Conservation (phyloP, 2,329 filamentous ascomycete genomes). For the Cercospora berteroae region DNA sequence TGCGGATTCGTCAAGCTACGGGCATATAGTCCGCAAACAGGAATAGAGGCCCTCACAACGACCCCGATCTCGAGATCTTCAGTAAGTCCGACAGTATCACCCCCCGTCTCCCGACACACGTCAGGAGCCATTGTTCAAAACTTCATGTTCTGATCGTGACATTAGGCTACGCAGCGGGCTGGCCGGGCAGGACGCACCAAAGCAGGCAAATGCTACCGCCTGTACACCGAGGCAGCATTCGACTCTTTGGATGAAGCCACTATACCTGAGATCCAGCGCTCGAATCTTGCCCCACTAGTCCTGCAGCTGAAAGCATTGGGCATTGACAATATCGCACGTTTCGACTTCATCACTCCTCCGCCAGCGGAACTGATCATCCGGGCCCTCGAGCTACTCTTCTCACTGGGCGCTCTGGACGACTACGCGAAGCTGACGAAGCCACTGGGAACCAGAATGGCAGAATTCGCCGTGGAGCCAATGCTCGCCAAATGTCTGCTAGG, state of each 20-base stretch:
- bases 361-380: constrained; percentile 81
- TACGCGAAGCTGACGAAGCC: constrained; percentile 89
- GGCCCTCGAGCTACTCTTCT: constrained; percentile 83
- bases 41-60: constrained; percentile 82
- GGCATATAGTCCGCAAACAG: constrained; percentile 77
- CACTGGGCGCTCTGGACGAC: constrained; percentile 79
- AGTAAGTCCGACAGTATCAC: constrained; percentile 45
- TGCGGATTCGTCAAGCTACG: constrained; percentile 87
- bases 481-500: constrained; percentile 84
- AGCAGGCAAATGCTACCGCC: constrained; percentile 87
- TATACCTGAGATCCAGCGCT: constrained; percentile 86
- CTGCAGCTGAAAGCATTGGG: constrained; percentile 92
- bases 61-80: constrained; percentile 86
- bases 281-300: constrained; percentile 82
- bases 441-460: constrained; percentile 86
- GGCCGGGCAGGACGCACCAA: constrained; percentile 86
- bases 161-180: constrained; percentile 66
- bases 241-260: constrained; percentile 67
- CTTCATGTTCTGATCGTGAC: not conserved
- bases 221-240: constrained; percentile 80
- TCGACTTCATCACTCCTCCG: constrained; percentile 83
- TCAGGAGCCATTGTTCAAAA: not conserved
- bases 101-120: not conserved
- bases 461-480: constrained; percentile 91
- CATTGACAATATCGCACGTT: constrained; percentile 89